A percentile compares a stretch with the other conserved stretches of the same genome.
phyloP scores from a whole-genome alignment of 148 eudicot genomes.

The Simmondsia chinensis region DNA sequence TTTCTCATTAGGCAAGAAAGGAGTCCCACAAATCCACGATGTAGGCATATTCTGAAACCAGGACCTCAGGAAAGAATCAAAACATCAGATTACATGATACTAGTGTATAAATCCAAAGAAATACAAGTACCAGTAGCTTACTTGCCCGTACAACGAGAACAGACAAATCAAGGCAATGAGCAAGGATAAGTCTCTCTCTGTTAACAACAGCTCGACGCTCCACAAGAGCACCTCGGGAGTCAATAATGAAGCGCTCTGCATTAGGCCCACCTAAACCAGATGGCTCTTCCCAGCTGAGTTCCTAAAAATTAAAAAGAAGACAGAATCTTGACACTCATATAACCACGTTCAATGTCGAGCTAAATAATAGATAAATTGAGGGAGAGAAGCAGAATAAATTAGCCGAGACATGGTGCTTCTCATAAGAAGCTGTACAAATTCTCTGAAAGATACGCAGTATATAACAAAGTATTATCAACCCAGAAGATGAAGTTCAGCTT shows the following conservation, averaged over 20 bases:
- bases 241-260: conserved; percentile 66
- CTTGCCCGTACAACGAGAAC: conserved; percentile 79
- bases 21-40: too few species aligned
- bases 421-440: too few species aligned
- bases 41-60: conserved; percentile 1
- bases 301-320: conserved; percentile 37
- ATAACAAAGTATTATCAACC: too few species aligned
- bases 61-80: neutral
- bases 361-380: too few species aligned
- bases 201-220: conserved; percentile 85
- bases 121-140: conserved; percentile 31
- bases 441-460: too few species aligned
- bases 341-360: too few species aligned
- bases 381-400: too few species aligned
- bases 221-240: conserved; percentile 87
- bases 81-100: neutral
- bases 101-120: neutral
- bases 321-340: conserved; percentile 1
- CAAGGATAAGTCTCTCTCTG: conserved; percentile 85
- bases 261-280: conserved; percentile 85
- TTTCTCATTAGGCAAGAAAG: too few species aligned
- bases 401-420: too few species aligned
- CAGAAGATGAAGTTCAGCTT: too few species aligned
- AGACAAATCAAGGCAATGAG: conserved; percentile 93
- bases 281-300: conserved; percentile 85